Percentiles rank a stretch among this genome's conserved stretches.
Evolutionary conservation across 2,329 filamentous ascomycete genomes (phyloP).

Genomic region (Ilyonectria sp.): DNA sequence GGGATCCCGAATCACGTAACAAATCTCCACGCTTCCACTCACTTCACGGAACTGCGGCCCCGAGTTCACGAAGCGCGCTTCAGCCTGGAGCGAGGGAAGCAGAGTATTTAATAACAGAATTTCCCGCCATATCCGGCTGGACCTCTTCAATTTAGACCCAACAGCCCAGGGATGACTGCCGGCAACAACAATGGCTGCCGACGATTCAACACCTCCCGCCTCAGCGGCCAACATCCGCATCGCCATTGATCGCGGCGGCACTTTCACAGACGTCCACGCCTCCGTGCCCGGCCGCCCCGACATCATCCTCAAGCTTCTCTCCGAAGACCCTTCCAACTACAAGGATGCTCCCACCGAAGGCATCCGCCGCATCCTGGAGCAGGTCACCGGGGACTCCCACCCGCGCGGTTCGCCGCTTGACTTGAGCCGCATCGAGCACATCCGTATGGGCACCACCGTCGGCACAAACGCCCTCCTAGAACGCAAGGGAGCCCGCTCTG

Average conservation of each 20-base stretch:
- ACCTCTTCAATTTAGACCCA: neutral
- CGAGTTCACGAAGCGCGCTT: neutral
- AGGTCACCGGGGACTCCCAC: slow-evolving; percentile 49
- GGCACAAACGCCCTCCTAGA: slow-evolving; percentile 82
- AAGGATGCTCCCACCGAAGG: slow-evolving; percentile 82
- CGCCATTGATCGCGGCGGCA: slow-evolving; percentile 59
- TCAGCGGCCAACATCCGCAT: slow-evolving; percentile 46
- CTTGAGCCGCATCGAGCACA: slow-evolving; percentile 67
- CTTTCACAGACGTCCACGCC: slow-evolving; percentile 81
- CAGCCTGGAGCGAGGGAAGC: neutral
- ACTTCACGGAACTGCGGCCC: slow-evolving; percentile 3
- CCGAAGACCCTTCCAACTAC: slow-evolving; percentile 80
- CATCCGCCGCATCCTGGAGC: slow-evolving; percentile 65
- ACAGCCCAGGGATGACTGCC: slow-evolving; percentile 4
- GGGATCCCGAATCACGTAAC: slow-evolving; percentile 8
- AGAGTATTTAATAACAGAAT: neutral
- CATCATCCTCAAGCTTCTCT: slow-evolving; percentile 80
- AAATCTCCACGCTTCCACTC: slow-evolving; percentile 15
- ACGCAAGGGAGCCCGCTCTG: slow-evolving; percentile 79
- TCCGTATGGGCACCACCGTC: slow-evolving; percentile 84
- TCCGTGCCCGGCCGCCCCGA: slow-evolving; percentile 76
- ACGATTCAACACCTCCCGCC: slow-evolving; percentile 10
- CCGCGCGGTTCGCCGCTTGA: slow-evolving; percentile 52
- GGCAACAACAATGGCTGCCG: slow-evolving; percentile 21
- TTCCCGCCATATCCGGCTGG: neutral